A percentile compares a stretch with the other conserved stretches of the same genome.
phyloP scores from a whole-genome alignment of 805 yeast species.

The Schizosaccharomyces cryophilus region DNA sequence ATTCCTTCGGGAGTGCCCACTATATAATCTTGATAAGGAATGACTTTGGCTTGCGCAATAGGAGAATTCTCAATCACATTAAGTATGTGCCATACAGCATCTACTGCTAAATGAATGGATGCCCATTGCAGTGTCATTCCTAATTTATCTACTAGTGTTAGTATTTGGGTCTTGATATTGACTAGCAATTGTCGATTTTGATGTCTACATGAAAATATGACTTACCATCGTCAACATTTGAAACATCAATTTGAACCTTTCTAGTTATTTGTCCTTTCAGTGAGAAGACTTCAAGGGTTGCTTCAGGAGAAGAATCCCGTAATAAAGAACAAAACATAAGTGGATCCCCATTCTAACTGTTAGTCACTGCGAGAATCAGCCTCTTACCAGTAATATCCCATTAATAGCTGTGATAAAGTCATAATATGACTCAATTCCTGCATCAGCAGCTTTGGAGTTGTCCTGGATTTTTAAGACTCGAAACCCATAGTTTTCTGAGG shows the following conservation, averaged over 20 bases:
- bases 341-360: background rate
- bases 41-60: background rate
- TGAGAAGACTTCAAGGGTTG: background rate
- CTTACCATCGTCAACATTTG: background rate
- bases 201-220: background rate
- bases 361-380: background rate
- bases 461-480: conserved; percentile 28
- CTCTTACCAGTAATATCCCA: conserved; percentile 28
- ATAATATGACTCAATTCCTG: conserved; percentile 60
- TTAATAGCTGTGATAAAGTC: conserved; percentile 68
- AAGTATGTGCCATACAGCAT: conserved; percentile 1
- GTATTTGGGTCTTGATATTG: background rate
- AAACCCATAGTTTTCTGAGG: conserved; percentile 20
- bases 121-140: conserved; percentile 2
- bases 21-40: background rate
- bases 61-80: background rate
- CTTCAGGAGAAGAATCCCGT: background rate
- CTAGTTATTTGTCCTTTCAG: conserved; percentile 1
- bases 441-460: conserved; percentile 23
- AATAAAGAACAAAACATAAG: background rate
- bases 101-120: background rate
- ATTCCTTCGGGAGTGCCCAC: conserved; percentile 2
- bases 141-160: background rate
- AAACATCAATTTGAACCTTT: background rate
- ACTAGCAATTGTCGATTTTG: background rate